These are phyloP conservation scores for Boletus vinaceobasis DNA, from an alignment of 768 basidiomycete genomes.

Conservation along the genomic window DNA sequence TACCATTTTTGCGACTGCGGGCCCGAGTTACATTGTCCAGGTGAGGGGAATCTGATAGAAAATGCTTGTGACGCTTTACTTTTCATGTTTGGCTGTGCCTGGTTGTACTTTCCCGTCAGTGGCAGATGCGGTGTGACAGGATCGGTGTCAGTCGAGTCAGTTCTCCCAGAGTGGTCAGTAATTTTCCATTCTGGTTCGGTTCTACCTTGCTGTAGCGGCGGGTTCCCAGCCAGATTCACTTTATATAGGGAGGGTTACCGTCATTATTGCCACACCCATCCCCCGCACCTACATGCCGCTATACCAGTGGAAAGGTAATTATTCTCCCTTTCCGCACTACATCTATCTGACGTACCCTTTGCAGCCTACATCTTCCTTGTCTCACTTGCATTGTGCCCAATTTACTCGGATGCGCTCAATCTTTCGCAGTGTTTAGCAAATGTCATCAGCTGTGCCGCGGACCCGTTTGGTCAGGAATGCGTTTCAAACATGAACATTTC, in stretches of 20 bases:
- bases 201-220: background rate
- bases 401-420: background rate
- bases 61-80: background rate
- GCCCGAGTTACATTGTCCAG: background rate
- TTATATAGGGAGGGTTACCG: background rate
- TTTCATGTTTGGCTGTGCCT: background rate
- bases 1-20: no score
- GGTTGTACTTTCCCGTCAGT: background rate
- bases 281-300: background rate
- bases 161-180: no score
- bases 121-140: background rate
- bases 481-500: background rate
- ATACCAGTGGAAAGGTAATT: constrained; percentile 3
- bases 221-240: background rate
- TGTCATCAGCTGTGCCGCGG: background rate
- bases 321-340: background rate
- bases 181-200: background rate
- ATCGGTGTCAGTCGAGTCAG: no score
- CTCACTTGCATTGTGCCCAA: background rate
- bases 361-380: background rate
- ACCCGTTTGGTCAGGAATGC: constrained; percentile 1
- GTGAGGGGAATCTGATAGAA: no score
- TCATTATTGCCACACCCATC: no score
- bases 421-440: constrained; percentile 14
- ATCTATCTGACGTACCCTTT: background rate